Percentiles rank a stretch among this genome's conserved stretches.
phyloP scores from a whole-genome alignment of 768 basidiomycete genomes.

The Pleurotus djamor region DNA sequence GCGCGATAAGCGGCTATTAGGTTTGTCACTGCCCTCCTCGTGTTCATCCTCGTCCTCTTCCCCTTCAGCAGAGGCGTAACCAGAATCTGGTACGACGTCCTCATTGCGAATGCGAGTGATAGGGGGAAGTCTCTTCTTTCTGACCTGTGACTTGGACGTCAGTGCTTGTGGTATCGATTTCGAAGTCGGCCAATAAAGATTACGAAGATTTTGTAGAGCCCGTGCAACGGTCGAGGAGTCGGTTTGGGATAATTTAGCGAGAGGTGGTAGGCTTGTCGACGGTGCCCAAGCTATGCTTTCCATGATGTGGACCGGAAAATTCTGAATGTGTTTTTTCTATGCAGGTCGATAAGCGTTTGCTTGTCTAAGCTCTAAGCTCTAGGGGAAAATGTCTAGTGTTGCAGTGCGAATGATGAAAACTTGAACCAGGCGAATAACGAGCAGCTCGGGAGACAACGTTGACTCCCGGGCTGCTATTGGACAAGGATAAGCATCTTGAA shows the following conservation, averaged over 20 bases:
- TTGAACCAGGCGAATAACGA: constrained; percentile 4
- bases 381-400: not conserved
- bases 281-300: constrained; percentile 27
- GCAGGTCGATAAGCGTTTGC: constrained; percentile 3
- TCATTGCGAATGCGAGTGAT: constrained; percentile 31
- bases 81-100: constrained; percentile 60
- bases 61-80: constrained; percentile 74
- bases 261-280: constrained; percentile 54
- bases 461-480: constrained; percentile 48
- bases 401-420: not conserved
- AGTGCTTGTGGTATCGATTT: constrained; percentile 21
- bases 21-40: constrained; percentile 9
- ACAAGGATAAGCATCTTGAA: constrained; percentile 48
- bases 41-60: constrained; percentile 40
- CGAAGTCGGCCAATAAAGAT: constrained; percentile 49
- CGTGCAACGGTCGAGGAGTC: constrained; percentile 32
- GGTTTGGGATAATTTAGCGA: constrained; percentile 35
- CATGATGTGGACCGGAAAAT: constrained; percentile 7
- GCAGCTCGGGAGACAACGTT: constrained; percentile 32
- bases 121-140: constrained; percentile 14
- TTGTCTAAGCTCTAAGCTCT: constrained; percentile 19
- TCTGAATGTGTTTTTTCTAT: constrained; percentile 9
- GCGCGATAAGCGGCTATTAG: not conserved
- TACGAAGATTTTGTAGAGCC: constrained; percentile 41
- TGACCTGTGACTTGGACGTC: constrained; percentile 22